phyloP scores from a whole-genome alignment of 23 red algal genomes.

The Agarophyton chilense region DNA sequence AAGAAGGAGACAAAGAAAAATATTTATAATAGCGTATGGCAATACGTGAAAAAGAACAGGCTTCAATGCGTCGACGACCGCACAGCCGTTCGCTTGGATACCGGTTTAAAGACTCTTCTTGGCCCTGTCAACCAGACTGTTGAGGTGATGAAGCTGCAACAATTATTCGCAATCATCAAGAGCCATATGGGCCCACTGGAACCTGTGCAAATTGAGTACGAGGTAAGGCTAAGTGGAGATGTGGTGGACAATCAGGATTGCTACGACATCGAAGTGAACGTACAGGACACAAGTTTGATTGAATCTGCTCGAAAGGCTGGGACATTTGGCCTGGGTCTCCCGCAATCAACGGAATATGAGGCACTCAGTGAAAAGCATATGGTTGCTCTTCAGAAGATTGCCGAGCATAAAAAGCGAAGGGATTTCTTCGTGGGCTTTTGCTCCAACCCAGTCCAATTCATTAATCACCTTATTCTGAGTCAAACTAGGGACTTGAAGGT shows the following conservation, averaged over 20 bases:
- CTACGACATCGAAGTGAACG: constrained; percentile 84
- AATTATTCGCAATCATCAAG: constrained; percentile 66
- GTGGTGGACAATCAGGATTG: constrained; percentile 79
- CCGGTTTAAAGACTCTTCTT: constrained; percentile 45
- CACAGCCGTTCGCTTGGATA: constrained; percentile 54
- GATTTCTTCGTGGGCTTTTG: constrained; percentile 90
- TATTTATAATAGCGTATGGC: constrained; percentile 75
- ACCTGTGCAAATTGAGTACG: constrained; percentile 62
- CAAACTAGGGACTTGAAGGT: constrained; percentile 88
- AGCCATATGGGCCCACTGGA: constrained; percentile 81
- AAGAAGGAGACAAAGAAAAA: constrained; percentile 63
- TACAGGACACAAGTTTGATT: constrained; percentile 43
- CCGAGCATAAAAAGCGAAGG: constrained; percentile 61
- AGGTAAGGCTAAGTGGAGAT: constrained; percentile 58
- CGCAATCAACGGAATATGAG: constrained; percentile 59
- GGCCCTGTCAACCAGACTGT: constrained; percentile 46
- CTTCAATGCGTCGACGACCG: constrained; percentile 78
- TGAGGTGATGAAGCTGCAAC: constrained; percentile 58
- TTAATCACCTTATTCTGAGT: constrained; percentile 89
- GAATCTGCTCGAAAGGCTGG: constrained; percentile 62
- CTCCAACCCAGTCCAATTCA: constrained; percentile 75
- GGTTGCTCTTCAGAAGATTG: constrained; percentile 54
- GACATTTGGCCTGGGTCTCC: constrained; percentile 47
- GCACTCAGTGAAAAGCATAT: constrained; percentile 53
- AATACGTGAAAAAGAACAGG: constrained; percentile 79